Evolutionary conservation across 768 basidiomycete genomes (phyloP), one percentile per base, ranked within the genome.

Genomic region (Clitopilus passeckerianus): DNA sequence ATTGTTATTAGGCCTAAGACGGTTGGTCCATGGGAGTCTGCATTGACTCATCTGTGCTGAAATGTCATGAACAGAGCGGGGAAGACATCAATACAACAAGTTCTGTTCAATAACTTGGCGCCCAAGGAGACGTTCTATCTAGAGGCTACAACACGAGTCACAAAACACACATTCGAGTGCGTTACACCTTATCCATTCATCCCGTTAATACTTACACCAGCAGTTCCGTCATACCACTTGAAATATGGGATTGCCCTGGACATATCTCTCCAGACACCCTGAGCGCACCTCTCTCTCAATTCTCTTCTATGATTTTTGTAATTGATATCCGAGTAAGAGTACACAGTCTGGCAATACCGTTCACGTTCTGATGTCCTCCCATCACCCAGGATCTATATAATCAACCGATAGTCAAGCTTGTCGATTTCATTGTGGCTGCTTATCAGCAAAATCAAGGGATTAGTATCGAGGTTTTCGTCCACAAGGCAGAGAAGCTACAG

Each of bases 161-260:
- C 80, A 53, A 92, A 87, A 66, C 85, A 88, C 67, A 70, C 76
- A 34, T 88, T 91, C 72, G 90, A 97, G 95, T 97, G 71, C 73
- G 92, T 65, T 30, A 58, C 59, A 63, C 57, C 50, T 41, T 30
- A 43, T 57, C 33, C 44, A 57, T 34, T 58, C 46, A 9, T 20
- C 18, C 16, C 20, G 46, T 4, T 12, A 50, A 34, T 54, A 50
- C 59, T 59, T 43, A 62, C 23, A 46, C 22, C 59, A 63, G 52
- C 71, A 97, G 95, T 73, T 90, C 94, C 43, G 86, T 96, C 63
- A 87, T 97, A 61, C 93, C 94, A 0, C 83, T 98, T 35, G 92
- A 97, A 70, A 86, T 98, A 69, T 97, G 93, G 93, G 95, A 97
- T 68, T 93, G 93, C 65, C 96, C 95, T 0, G 91, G 91, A 23